These are phyloP conservation scores for Periconia digitata DNA, from an alignment of 2,329 filamentous ascomycete genomes.

Conservation along the genomic window DNA sequence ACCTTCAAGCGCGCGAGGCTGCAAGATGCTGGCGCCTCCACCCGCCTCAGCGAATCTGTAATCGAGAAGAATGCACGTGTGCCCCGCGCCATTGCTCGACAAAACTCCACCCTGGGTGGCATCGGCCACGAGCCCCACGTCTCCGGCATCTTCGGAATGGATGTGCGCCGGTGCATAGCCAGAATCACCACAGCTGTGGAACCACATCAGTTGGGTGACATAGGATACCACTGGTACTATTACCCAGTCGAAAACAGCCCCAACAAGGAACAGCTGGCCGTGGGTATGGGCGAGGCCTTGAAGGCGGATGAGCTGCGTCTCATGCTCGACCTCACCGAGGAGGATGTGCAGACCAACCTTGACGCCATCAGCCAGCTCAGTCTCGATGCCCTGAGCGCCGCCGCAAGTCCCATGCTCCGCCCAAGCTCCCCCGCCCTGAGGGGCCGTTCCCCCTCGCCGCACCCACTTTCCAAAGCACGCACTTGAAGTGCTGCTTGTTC, in stretches of 20 bases:
- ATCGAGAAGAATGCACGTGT: slow-evolving; percentile 38
- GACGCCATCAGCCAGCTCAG: slow-evolving; percentile 42
- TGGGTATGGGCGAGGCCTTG: slow-evolving; percentile 35
- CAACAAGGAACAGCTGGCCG: slow-evolving; percentile 38
- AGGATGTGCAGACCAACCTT: slow-evolving; percentile 38
- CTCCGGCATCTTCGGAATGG: slow-evolving; percentile 42
- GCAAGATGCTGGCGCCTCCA: slow-evolving; percentile 38
- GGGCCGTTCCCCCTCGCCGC: slow-evolving; percentile 36
- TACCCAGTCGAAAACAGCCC: slow-evolving; percentile 29
- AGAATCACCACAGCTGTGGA: slow-evolving; percentile 36
- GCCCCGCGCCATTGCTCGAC: slow-evolving; percentile 27
- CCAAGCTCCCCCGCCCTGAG: slow-evolving; percentile 39
- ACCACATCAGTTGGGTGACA: slow-evolving; percentile 34
- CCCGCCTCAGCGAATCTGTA: slow-evolving; percentile 33
- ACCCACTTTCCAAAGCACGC: slow-evolving; percentile 20
- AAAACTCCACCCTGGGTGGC: slow-evolving; percentile 30
- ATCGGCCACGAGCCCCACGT: slow-evolving; percentile 31
- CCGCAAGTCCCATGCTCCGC: slow-evolving; percentile 38
- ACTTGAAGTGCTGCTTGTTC: neutral
- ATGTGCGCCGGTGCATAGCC: slow-evolving; percentile 32
- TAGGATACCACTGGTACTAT: slow-evolving; percentile 37
- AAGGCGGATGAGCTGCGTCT: slow-evolving; percentile 40
- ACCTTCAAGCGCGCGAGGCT: slow-evolving; percentile 40
- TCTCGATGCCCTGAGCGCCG: slow-evolving; percentile 38
- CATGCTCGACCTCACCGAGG: slow-evolving; percentile 40